A percentile compares a stretch with the other conserved stretches of the same genome.
These are phyloP conservation scores for Magnusiomyces suaveolens DNA, from an alignment of 1,139 yeast species.

Conservation along the genomic window DNA sequence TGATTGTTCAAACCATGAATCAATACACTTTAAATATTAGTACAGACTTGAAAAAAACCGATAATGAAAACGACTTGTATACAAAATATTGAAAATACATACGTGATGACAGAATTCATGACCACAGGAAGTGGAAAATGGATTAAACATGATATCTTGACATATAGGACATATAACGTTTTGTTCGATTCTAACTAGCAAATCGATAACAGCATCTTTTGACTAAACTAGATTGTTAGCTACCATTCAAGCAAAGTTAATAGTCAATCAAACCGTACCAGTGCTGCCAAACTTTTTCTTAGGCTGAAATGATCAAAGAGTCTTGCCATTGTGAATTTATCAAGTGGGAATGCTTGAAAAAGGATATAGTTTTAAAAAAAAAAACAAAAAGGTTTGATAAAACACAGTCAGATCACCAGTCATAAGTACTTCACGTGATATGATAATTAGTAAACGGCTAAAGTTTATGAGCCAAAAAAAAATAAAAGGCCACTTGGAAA, in stretches of 20 bases:
- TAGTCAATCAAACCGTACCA: no score
- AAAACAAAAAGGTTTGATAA: not conserved
- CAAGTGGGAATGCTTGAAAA: not conserved
- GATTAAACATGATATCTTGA: constrained; percentile 1
- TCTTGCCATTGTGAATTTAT: not conserved
- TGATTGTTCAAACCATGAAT: not conserved
- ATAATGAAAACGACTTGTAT: not conserved
- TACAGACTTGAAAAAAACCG: no score
- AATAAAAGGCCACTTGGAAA: not conserved
- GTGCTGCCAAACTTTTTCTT: not conserved
- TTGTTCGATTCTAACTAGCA: not conserved
- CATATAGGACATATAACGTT: constrained; percentile 1
- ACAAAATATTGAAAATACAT: not conserved
- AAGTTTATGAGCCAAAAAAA: not conserved
- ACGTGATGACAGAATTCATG: not conserved
- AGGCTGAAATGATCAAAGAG: not conserved
- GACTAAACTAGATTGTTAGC: not conserved
- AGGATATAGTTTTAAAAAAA: not conserved
- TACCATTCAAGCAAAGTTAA: not conserved
- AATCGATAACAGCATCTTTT: not conserved
- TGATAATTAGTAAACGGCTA: no score
- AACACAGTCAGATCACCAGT: not conserved
- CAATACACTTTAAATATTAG: not conserved
- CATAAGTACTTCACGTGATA: not conserved
- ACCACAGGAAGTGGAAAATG: not conserved